These are phyloP conservation scores for Stachybotrys elegans DNA, from an alignment of 2,329 filamentous ascomycete species.

Conservation along the genomic window DNA sequence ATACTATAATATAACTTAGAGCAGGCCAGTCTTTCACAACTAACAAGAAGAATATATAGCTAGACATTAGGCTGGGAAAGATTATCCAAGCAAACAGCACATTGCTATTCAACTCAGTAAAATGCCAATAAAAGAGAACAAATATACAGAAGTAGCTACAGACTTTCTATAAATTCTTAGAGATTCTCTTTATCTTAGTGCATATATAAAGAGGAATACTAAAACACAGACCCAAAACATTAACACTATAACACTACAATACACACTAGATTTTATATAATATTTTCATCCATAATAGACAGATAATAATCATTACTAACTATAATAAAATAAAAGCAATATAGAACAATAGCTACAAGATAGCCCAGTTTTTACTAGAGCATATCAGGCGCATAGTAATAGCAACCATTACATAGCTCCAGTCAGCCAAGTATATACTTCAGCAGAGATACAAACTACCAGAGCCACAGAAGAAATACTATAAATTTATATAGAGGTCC, in stretches of 20 bases:
- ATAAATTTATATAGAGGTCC: neutral
- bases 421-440: neutral
- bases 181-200: too few relatives aligned
- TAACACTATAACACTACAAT: slow-evolving; percentile 2
- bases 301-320: slow-evolving; percentile 2
- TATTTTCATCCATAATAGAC: slow-evolving; percentile 4
- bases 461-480: too few relatives aligned
- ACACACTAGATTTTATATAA: too few relatives aligned
- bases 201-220: too few relatives aligned
- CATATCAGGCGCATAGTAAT: neutral
- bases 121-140: slow-evolving; percentile 2
- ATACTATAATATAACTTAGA: slow-evolving; percentile 6
- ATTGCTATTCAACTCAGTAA: slow-evolving; percentile 5
- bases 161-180: neutral
- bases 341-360: neutral
- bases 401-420: neutral
- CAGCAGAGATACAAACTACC: neutral
- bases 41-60: slow-evolving; percentile 8
- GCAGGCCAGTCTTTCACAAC: slow-evolving; percentile 9
- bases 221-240: too few relatives aligned
- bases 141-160: slow-evolving; percentile 5
- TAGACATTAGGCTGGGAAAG: slow-evolving; percentile 4
- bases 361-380: slow-evolving; percentile 1
- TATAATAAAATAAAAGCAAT: slow-evolving; percentile 3
- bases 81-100: slow-evolving; percentile 2